Base-by-base conservation (phyloP, 495 filamentous ascomycete species). In the Podospora pseudoanserina region DNA sequence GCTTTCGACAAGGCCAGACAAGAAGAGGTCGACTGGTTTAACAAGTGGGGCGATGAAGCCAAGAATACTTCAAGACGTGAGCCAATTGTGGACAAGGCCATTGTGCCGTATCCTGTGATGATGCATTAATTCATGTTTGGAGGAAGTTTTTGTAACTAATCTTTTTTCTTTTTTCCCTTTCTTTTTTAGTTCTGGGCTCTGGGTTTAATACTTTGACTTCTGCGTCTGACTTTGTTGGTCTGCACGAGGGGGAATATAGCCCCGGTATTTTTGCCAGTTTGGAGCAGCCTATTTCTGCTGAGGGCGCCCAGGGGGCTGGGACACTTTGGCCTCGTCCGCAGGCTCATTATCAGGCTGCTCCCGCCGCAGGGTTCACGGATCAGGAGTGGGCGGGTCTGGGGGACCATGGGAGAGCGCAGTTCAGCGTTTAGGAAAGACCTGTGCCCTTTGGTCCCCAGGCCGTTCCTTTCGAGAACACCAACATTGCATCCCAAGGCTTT, bases 1-100 rank as follows among this genome's bases (percentile, higher is more conserved):
- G 89, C 90, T 0, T 91, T 96, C 55, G 75, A 91, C 19, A 79
- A 86, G 39, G 88, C 91, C 3, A 78, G 88, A 16, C 75, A 80
- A 11, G 78, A 79, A 23, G 91, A 96, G 72, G 77, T 75, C 58
- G 77, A 83, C 59, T 97, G 93, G 93, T 93, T 92, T 78, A 77
- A 75, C 18, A 84, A 78, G 30, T 95, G 91, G 91, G 83, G 83
- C 39, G 83, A 83, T 3, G 93, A 96, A 75, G 78, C 75, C 5
- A 70, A 77, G 5, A 84, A 86, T 63, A 76, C 71, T 7, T 77
- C 76, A 49, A 76, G 84, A 62, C 72, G 78, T 60, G 73, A 76
- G 39, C 84, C 83, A 5, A 78, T 82, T 53, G 83, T 87, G 63
- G 85, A 87, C 67, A 86, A 86, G 74, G 84, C 83, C n/a, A 80